Percentiles rank a stretch among this genome's conserved stretches.
Conservation (phyloP, 2,329 filamentous ascomycete genomes). For the Pestalotiopsis sp. region DNA sequence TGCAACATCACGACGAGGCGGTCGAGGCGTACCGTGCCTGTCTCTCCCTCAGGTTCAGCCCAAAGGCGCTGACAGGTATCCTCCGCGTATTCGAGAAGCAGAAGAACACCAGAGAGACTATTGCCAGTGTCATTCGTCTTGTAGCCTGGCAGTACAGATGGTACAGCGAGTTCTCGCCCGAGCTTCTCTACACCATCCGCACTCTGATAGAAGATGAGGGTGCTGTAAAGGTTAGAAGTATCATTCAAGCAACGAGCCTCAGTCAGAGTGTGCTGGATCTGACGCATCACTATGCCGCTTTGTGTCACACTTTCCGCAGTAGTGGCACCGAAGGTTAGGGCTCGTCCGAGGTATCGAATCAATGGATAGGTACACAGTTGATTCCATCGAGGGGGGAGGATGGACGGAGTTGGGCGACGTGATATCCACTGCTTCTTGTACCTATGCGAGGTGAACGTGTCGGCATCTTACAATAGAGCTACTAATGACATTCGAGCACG, state of each 20-base stretch:
- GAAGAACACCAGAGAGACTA: slow-evolving; percentile 78
- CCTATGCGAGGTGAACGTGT: background rate
- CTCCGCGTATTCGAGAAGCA: slow-evolving; percentile 76
- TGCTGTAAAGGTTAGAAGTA: slow-evolving; percentile 94
- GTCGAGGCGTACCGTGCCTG: slow-evolving; percentile 92
- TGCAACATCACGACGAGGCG: slow-evolving; percentile 90
- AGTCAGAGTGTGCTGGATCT: slow-evolving; percentile 92
- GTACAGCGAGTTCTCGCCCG: slow-evolving; percentile 98
- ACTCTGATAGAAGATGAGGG: slow-evolving; percentile 97
- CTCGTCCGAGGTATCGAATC: background rate
- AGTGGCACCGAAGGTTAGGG: slow-evolving; percentile 81
- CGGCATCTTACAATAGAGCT: background rate
- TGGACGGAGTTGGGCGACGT: background rate
- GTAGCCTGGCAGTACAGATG: slow-evolving; percentile 99
- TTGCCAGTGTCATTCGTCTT: slow-evolving; percentile 84
- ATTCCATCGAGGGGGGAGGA: background rate
- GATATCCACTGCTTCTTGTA: slow-evolving; percentile 13
- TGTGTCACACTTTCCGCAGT: slow-evolving; percentile 94
- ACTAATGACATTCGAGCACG: background rate
- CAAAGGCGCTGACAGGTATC: slow-evolving; percentile 87
- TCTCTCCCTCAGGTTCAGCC: slow-evolving; percentile 84
- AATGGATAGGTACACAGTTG: background rate
- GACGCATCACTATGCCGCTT: slow-evolving; percentile 92
- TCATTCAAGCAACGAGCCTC: slow-evolving; percentile 93
- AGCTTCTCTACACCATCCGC: slow-evolving; percentile 83